Conservation (phyloP, 805 yeast species). For the Helenozyma rhizophorensis region DNA sequence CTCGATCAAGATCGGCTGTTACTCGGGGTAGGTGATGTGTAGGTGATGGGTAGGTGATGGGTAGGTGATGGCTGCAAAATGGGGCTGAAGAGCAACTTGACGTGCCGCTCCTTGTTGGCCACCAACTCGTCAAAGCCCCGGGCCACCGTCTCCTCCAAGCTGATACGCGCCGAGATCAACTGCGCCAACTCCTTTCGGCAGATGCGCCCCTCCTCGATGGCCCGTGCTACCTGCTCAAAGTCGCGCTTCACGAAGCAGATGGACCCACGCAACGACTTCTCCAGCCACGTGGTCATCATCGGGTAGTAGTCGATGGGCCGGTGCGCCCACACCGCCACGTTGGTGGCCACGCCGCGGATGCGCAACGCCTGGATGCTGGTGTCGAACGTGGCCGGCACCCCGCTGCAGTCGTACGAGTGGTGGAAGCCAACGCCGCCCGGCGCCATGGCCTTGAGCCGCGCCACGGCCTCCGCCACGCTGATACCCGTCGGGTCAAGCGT, state of each 20-base stretch:
- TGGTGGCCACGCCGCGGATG: constrained; percentile 55
- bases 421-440: constrained; percentile 44
- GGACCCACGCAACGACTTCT: constrained; percentile 54
- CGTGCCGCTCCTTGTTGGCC: constrained; percentile 50
- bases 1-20: too few species aligned
- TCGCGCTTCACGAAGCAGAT: constrained; percentile 57
- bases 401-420: constrained; percentile 52
- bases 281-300: constrained; percentile 52
- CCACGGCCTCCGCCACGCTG: constrained; percentile 32
- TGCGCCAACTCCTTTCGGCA: constrained; percentile 38
- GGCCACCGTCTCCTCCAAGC: constrained; percentile 47
- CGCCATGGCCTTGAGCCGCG: constrained; percentile 32
- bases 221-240: constrained; percentile 51
- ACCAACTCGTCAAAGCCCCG: constrained; percentile 51
- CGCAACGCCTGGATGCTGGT: constrained; percentile 47
- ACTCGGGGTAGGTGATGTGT: too few species aligned
- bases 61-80: too few species aligned
- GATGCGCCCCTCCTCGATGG: constrained; percentile 45
- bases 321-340: constrained; percentile 63
- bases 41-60: too few species aligned
- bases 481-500: constrained; percentile 46
- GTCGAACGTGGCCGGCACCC: constrained; percentile 48
- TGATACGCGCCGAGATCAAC: constrained; percentile 52
- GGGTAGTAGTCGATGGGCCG: constrained; percentile 47
- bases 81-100: constrained; percentile 52